A percentile compares a stretch with the other conserved stretches of the same genome.
Conservation (phyloP, 306 rosid genomes). For the Potentilla sterilis region DNA sequence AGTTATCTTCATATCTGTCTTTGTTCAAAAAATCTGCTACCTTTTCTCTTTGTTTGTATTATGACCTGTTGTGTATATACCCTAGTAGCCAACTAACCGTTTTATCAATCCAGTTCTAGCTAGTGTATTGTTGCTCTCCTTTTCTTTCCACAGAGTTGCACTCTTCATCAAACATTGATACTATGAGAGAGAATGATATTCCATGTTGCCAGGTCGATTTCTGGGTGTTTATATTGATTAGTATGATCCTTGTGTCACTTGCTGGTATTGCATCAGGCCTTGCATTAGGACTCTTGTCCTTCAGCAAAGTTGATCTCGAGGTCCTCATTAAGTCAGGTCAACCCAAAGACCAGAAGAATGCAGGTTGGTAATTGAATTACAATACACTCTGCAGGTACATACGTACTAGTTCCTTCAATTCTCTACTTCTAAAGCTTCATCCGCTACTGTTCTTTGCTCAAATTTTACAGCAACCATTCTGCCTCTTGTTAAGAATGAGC, state of each 20-base stretch:
- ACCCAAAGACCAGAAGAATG: constrained; percentile 55
- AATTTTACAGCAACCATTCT: constrained; percentile 58
- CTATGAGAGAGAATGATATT: constrained; percentile 21
- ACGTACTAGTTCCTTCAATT: background rate
- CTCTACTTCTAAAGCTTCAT: background rate
- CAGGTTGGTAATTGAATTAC: constrained; percentile 39
- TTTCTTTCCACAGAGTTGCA: constrained; percentile 1
- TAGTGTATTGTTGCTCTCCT: background rate
- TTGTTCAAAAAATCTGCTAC: background rate
- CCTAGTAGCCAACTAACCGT: background rate
- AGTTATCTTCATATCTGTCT: constrained; percentile 5
- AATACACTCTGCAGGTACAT: background rate
- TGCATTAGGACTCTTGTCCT: constrained; percentile 70
- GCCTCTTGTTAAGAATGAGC: constrained; percentile 76
- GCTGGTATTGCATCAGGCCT: constrained; percentile 73
- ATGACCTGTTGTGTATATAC: background rate
- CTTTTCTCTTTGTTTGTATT: background rate
- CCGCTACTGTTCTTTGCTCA: constrained; percentile 6
- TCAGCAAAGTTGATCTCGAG: constrained; percentile 73
- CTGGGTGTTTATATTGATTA: constrained; percentile 46
- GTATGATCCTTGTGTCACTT: constrained; percentile 44
- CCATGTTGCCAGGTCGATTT: constrained; percentile 48
- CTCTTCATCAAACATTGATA: background rate
- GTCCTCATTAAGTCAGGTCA: constrained; percentile 59
- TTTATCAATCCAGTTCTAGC: background rate